Conservation (phyloP, 441 rosid species). For the Croton laevigatus region DNA sequence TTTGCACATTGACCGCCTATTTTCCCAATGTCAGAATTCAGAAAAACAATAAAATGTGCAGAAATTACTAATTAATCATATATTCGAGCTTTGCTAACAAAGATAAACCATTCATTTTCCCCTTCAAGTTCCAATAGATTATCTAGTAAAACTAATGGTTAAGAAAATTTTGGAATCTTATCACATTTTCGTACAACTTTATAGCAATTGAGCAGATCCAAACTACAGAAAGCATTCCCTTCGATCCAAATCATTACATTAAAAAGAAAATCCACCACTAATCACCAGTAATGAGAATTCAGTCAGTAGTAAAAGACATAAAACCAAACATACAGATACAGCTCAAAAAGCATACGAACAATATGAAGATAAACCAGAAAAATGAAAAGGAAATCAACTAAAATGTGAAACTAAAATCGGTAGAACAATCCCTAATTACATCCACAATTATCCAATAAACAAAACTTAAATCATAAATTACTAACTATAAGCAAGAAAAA, state of each 20-base stretch:
- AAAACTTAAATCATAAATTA: constrained; percentile 1
- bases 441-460: neutral
- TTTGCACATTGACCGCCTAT: too few relatives aligned
- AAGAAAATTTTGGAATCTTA: neutral
- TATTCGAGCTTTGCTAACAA: too few relatives aligned
- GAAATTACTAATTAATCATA: too few relatives aligned
- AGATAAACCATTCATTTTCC: too few relatives aligned
- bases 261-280: neutral
- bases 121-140: neutral
- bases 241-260: neutral
- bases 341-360: neutral
- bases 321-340: neutral
- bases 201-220: constrained; percentile 16
- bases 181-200: neutral
- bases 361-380: neutral
- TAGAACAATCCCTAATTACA: constrained; percentile 11
- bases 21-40: too few relatives aligned
- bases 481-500: constrained; percentile 21
- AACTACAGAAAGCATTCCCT: neutral
- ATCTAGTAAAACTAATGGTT: neutral
- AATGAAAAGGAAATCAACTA: neutral
- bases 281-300: neutral
- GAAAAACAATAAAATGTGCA: too few relatives aligned
- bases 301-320: neutral
- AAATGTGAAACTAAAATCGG: neutral